A percentile compares a stretch with the other conserved stretches of the same genome.
Evolutionary conservation across 2,329 filamentous ascomycete species (phyloP).

Genomic region (Trichoderma breve): DNA sequence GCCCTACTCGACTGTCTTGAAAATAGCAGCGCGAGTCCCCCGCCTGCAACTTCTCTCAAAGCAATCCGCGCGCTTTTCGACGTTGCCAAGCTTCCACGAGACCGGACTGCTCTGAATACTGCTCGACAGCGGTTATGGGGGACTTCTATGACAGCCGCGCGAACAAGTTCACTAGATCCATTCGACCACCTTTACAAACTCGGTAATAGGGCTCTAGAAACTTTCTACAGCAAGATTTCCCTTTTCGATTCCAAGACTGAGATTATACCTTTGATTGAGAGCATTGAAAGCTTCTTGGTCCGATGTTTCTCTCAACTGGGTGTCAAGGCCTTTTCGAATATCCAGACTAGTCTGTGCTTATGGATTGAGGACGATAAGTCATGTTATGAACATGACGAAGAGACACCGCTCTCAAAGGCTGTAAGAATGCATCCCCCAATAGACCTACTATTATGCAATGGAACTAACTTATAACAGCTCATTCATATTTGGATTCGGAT

Average conservation of each 20-base stretch:
- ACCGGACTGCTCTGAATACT: conserved; percentile 62
- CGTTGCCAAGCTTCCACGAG: conserved; percentile 54
- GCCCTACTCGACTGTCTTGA: conserved; percentile 41
- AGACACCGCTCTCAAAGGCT: conserved; percentile 40
- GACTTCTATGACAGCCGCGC: conserved; percentile 29
- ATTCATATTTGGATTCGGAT: conserved; percentile 51
- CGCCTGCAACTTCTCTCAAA: conserved; percentile 31
- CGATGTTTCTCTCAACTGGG: conserved; percentile 51
- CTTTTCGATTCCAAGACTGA: conserved; percentile 38
- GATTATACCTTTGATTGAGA: conserved; percentile 50
- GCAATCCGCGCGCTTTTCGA: conserved; percentile 45
- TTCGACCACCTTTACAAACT: conserved; percentile 66
- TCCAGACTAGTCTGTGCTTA: conserved; percentile 59
- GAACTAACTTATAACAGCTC: conserved; percentile 41
- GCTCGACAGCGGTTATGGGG: conserved; percentile 65
- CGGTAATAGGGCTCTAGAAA: conserved; percentile 50
- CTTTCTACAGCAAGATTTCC: conserved; percentile 51
- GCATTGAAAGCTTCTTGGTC: conserved; percentile 52
- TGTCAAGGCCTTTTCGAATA: conserved; percentile 53
- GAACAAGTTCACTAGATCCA: conserved; percentile 55
- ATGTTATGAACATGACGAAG: conserved; percentile 42
- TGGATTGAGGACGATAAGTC: conserved; percentile 63
- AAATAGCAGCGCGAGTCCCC: conserved; percentile 19
- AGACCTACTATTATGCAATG: background rate
- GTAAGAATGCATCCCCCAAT: conserved; percentile 39